Evolutionary conservation across 495 filamentous ascomycete genomes (phyloP), one percentile per base, ranked within the genome.

Genomic region (Venustampulla echinocandica): DNA sequence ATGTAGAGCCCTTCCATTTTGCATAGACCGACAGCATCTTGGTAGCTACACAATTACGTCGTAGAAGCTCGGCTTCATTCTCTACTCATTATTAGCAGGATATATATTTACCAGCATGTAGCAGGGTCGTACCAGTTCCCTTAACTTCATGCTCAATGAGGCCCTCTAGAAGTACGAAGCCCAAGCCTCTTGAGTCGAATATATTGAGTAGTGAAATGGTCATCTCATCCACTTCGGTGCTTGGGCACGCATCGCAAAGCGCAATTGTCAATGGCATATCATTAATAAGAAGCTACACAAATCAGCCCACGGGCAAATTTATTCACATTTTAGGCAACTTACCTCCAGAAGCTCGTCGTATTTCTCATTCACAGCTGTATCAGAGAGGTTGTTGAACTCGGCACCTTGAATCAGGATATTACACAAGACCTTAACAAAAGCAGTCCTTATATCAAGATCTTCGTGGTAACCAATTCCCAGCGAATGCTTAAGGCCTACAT

Each of bases 11-110:
- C 61, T 83, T 82, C 79, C 79, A 83, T 47, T 77, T 81, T 3
- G 76, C 79, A 52, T 79, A 83, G 32, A 80, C 67, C 10, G 79
- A 79, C 9, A 83, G 69, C 75, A 81, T 78, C 57, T 83, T 83
- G 9, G 79, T 83, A 17, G 79, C 72, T 2, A 83, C 78, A 49
- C 77, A 81, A 21, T 79, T 81, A 30, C 78, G 65, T 13, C 79
- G 68, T 6, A 82, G 61, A 15, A 83, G 61, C 54, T 82, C 79
- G 0, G 77, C 69, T 49, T 82, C 79, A 47, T 77, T 79, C 56
- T 82, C 79, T 70, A 38, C 15, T 13, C 7, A 11, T 33, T 4
- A 10, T 44, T 32, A 48, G 42, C 5, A 24, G 21, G 21, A 3
- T 11, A 18, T 18, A 13, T 1, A 39, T 20, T 13, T 11, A n/a